These are phyloP conservation scores for Arthrobotrys iridis DNA, from an alignment of 2,329 filamentous ascomycete species.

Conservation along the genomic window DNA sequence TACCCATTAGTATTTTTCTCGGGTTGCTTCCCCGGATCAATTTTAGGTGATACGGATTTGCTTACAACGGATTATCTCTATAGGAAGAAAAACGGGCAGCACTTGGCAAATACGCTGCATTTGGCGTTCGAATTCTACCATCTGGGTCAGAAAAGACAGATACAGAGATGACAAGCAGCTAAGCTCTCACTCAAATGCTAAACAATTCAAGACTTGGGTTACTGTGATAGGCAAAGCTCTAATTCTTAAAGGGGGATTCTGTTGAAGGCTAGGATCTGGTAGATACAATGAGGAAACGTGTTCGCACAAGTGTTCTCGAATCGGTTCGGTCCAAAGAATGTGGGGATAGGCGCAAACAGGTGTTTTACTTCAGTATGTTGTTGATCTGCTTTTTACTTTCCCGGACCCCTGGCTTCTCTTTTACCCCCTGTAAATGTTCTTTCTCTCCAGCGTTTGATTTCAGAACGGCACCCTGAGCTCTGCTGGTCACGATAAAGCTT, in stretches of 20 bases:
- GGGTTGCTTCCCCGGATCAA: too few relatives aligned
- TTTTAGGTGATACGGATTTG: background rate
- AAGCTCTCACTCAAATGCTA: slow-evolving; percentile 51
- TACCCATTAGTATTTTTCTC: slow-evolving; percentile 11
- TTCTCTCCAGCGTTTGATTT: slow-evolving; percentile 33
- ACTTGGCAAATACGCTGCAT: slow-evolving; percentile 51
- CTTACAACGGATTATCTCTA: background rate
- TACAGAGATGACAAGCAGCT: slow-evolving; percentile 54
- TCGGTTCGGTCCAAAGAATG: slow-evolving; percentile 9
- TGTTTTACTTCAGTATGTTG: slow-evolving; percentile 52
- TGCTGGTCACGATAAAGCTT: background rate
- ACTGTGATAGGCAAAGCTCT: slow-evolving; percentile 26
- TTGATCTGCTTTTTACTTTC: slow-evolving; percentile 35
- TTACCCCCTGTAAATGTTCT: slow-evolving; percentile 33
- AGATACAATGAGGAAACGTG: background rate
- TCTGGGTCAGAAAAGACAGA: slow-evolving; percentile 31
- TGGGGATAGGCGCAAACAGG: slow-evolving; percentile 12
- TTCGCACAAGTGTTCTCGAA: background rate
- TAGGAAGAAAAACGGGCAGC: slow-evolving; percentile 56
- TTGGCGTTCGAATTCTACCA: slow-evolving; percentile 25
- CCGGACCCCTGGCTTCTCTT: slow-evolving; percentile 18
- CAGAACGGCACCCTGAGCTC: slow-evolving; percentile 7
- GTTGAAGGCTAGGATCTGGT: background rate
- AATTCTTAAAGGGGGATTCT: slow-evolving; percentile 32
- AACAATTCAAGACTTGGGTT: slow-evolving; percentile 17